Percentiles rank a stretch among this genome's conserved stretches.
These are phyloP conservation scores for Sanghuangporus sanghuang DNA, from an alignment of 1,284 basidiomycete genomes.

Conservation along the genomic window DNA sequence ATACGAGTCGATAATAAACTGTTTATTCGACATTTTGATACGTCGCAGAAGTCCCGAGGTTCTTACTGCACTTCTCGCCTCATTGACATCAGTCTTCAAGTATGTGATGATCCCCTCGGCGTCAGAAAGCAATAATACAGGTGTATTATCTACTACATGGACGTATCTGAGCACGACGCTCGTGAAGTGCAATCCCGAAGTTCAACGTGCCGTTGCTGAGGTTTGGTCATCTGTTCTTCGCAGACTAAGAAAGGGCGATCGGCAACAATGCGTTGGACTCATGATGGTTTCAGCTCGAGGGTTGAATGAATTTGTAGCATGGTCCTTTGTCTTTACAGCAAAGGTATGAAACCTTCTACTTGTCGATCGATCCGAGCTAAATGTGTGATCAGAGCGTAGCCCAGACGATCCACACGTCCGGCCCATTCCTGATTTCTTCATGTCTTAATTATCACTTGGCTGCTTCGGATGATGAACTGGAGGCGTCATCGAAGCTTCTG, in stretches of 20 bases:
- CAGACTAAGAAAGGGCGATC: slow-evolving; percentile 48
- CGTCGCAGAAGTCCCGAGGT: slow-evolving; percentile 52
- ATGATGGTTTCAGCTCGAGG: slow-evolving; percentile 31
- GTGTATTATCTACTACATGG: slow-evolving; percentile 58
- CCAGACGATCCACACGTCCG: slow-evolving; percentile 74
- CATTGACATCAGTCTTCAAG: slow-evolving; percentile 62
- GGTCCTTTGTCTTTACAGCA: slow-evolving; percentile 66
- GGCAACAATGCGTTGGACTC: slow-evolving; percentile 46
- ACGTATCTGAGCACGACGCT: slow-evolving; percentile 40
- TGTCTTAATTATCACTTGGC: slow-evolving; percentile 52
- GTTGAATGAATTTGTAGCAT: slow-evolving; percentile 47
- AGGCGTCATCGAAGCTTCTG: slow-evolving; percentile 48
- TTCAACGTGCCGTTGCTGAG: slow-evolving; percentile 69
- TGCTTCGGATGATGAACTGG: slow-evolving; percentile 32
- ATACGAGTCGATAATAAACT: slow-evolving; percentile 48
- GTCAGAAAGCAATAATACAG: slow-evolving; percentile 28
- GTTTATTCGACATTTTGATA: slow-evolving; percentile 53
- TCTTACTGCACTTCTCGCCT: slow-evolving; percentile 58
- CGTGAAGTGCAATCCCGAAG: slow-evolving; percentile 56
- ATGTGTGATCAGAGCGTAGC: slow-evolving; percentile 54
- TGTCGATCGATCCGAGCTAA: slow-evolving; percentile 18
- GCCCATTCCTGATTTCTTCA: slow-evolving; percentile 54
- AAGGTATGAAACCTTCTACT: slow-evolving; percentile 44
- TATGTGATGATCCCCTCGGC: slow-evolving; percentile 57
- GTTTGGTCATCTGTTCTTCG: slow-evolving; percentile 72